Base-by-base conservation (phyloP, 2,329 filamentous ascomycete species). In the Alternaria postmessia region DNA sequence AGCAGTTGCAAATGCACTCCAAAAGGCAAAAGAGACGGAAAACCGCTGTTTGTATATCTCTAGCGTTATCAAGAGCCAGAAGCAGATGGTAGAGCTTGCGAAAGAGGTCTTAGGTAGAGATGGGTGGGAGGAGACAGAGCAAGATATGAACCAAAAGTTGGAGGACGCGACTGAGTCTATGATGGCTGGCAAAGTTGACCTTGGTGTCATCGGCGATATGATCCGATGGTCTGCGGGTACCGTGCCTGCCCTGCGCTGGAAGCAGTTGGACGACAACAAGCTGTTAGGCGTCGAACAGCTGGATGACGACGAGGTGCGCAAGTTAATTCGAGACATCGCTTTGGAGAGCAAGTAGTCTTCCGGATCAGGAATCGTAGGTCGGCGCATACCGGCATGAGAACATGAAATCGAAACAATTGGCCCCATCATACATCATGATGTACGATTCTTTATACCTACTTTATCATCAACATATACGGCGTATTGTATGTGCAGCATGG, bases 201-300 rank as follows among this genome's bases (percentile, higher is more conserved):
- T 26, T 7, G 24, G 24, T 26, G 54, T 52, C 8, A 57, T 61
- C 28, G 58, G 58, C 9, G 58, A 61, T 28, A 57, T 61, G 54
- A 47, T 61, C 47, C 58, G 58, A 28, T 61, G 53, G 53, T 55
- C 52, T 39, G 47, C 46, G 7, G 32, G n/a, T 3, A 34, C 43
- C 11, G 43, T 46, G 4, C 41, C 42, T 7, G 26, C 53, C 9
- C 53, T 20, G 22, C 53, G 54, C 39, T 57, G 54, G 54, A 38
- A 57, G 39, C 54, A 52, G 39, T 41, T 52, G 24, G 47, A 57
- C n/a, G 54, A 57, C 36, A 57, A 57, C 39, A 43, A 46, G 26
- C 14, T 57, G 26, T 44, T 57, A 39, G 54, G 54, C 14, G 47
- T 57, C 36, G 41, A 43, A 49, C 30, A 14, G 18, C 41, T 57